A percentile compares a stretch with the other conserved stretches of the same genome.
Evolutionary conservation across 2,329 filamentous ascomycete genomes (phyloP).

Genomic region (Cylindrodendrum hubeiense): DNA sequence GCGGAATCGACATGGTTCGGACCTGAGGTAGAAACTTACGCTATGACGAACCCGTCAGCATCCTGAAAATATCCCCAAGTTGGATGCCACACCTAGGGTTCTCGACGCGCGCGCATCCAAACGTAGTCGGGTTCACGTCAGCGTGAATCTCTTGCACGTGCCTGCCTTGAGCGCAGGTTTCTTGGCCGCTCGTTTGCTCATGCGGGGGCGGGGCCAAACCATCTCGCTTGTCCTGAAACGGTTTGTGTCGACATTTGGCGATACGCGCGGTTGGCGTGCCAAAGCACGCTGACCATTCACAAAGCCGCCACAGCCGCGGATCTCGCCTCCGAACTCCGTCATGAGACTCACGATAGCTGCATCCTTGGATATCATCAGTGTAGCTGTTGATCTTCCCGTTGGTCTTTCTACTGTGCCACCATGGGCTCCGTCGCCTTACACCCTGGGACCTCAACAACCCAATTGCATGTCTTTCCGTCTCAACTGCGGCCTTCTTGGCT

Average conservation of each 20-base stretch:
- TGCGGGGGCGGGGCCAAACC: neutral
- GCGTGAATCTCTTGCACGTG: no score
- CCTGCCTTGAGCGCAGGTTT: neutral
- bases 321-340: neutral
- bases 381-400: neutral
- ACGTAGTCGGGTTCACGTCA: no score
- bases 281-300: neutral
- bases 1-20: no score
- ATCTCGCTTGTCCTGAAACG: neutral
- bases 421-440: neutral
- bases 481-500: neutral
- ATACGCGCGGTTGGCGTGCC: neutral
- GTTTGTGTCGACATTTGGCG: neutral
- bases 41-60: no score
- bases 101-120: no score
- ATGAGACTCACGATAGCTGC: neutral
- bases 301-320: neutral
- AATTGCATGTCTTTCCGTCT: neutral
- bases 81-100: no score
- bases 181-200: neutral
- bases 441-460: neutral
- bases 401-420: neutral
- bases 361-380: neutral
- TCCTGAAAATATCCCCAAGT: no score
- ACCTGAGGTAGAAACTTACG: no score